Percentiles rank a stretch among this genome's conserved stretches.
Conservation (phyloP, 2,329 filamentous ascomycete species). For the Botryotinia convoluta region DNA sequence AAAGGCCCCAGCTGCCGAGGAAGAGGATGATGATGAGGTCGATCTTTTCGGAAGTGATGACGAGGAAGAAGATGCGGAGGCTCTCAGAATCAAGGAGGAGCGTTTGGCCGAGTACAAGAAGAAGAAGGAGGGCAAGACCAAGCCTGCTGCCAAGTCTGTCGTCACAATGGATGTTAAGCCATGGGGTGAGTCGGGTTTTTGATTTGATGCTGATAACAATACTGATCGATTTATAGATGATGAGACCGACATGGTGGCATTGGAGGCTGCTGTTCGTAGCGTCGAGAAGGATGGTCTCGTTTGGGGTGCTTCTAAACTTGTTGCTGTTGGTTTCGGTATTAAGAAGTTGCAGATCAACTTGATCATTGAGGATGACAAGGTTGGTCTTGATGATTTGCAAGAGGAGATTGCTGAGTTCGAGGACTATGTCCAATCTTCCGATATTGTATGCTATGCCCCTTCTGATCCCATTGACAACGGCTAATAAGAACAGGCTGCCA, state of each 20-base stretch:
- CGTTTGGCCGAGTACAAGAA: constrained; percentile 89
- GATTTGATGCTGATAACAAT: constrained; percentile 1
- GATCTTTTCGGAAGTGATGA: constrained; percentile 92
- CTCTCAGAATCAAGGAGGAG: constrained; percentile 78
- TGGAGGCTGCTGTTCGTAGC: constrained; percentile 76
- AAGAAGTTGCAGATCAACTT: constrained; percentile 99
- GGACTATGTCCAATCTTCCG: constrained; percentile 94
- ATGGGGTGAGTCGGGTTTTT: constrained; percentile 68
- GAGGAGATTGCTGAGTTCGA: constrained; percentile 81
- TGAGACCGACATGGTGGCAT: constrained; percentile 83
- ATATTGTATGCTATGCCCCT: constrained; percentile 57
- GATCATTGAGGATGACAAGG: constrained; percentile 95
- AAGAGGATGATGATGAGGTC: constrained; percentile 82
- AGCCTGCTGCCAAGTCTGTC: constrained; percentile 91
- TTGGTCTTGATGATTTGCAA: constrained; percentile 84
- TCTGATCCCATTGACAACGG: constrained; percentile 22
- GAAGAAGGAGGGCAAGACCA: constrained; percentile 94
- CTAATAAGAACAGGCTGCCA: constrained; percentile 55
- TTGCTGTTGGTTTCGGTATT: constrained; percentile 93
- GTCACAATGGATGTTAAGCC: constrained; percentile 97
- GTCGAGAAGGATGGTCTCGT: constrained; percentile 93
- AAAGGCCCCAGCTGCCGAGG: constrained; percentile 70
- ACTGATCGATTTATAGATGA: constrained; percentile 59
- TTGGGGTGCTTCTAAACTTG: constrained; percentile 89
- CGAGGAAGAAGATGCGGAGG: constrained; percentile 91